Evolutionary conservation across 495 filamentous ascomycete species (phyloP).

Genomic region (Penicillium bovifimosum): DNA sequence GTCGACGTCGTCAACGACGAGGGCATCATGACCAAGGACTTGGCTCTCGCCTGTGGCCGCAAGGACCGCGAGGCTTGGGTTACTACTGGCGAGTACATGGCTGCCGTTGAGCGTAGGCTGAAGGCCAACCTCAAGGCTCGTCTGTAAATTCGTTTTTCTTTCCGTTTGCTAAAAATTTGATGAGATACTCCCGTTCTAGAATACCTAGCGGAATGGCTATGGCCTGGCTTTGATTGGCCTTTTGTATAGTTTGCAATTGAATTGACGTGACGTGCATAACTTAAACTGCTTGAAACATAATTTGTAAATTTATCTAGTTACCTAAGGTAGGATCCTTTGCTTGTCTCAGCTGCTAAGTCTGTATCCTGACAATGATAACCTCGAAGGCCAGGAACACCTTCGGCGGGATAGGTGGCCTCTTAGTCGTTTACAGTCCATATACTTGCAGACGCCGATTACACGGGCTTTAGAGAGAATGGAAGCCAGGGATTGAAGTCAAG

Average conservation of each 20-base stretch:
- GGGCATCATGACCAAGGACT: constrained; percentile 97
- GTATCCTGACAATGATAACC: too few relatives aligned
- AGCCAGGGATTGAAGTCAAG: too few relatives aligned
- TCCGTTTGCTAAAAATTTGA: not conserved
- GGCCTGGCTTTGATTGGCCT: not conserved
- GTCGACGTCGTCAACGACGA: constrained; percentile 88
- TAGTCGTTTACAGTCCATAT: too few relatives aligned
- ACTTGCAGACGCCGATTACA: too few relatives aligned
- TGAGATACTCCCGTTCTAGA: constrained; percentile 8
- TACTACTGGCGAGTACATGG: constrained; percentile 81
- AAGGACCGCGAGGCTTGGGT: constrained; percentile 76
- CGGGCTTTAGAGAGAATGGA: too few relatives aligned
- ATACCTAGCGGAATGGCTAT: constrained; percentile 1
- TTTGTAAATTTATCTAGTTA: not conserved
- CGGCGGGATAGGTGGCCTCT: too few relatives aligned
- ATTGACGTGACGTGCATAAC: not conserved
- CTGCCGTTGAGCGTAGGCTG: constrained; percentile 81
- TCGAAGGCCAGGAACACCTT: too few relatives aligned
- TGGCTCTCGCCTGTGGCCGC: constrained; percentile 86
- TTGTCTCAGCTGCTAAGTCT: too few relatives aligned
- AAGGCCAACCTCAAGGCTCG: constrained; percentile 56
- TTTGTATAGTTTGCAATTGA: constrained; percentile 3
- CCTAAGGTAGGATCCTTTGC: not conserved
- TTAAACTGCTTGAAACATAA: not conserved
- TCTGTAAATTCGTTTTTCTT: constrained; percentile 22